Conservation (phyloP, 805 yeast genomes). For the Cyberlindnera veronae region DNA sequence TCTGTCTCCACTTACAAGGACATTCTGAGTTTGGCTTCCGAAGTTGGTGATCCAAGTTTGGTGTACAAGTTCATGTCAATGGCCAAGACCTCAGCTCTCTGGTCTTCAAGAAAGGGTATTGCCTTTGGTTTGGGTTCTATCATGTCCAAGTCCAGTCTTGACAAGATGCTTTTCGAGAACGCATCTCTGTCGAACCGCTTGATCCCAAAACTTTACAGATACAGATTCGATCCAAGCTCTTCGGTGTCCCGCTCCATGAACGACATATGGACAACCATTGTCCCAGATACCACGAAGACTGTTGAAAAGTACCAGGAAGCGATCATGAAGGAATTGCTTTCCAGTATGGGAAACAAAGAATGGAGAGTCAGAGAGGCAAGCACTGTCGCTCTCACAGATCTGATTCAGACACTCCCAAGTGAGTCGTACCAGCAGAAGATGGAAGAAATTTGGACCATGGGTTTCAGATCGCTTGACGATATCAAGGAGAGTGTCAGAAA, state of each 20-base stretch:
- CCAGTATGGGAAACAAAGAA: slow-evolving; percentile 73
- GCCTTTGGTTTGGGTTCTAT: slow-evolving; percentile 91
- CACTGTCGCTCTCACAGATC: slow-evolving; percentile 63
- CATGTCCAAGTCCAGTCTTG: slow-evolving; percentile 72
- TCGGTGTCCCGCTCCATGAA: slow-evolving; percentile 80
- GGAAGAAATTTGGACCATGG: slow-evolving; percentile 80
- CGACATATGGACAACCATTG: slow-evolving; percentile 78
- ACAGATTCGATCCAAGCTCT: slow-evolving; percentile 78
- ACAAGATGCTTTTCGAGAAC: slow-evolving; percentile 54
- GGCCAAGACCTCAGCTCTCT: slow-evolving; percentile 79
- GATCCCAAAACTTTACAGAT: slow-evolving; percentile 80
- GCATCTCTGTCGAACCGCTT: slow-evolving; percentile 52
- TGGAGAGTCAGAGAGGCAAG: slow-evolving; percentile 95
- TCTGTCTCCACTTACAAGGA: slow-evolving; percentile 91
- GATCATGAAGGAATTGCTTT: slow-evolving; percentile 62
- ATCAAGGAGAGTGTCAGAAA: slow-evolving; percentile 88
- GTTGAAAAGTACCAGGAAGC: slow-evolving; percentile 50
- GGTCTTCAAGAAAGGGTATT: slow-evolving; percentile 92
- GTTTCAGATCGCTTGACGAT: slow-evolving; percentile 88
- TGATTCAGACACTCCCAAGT: slow-evolving; percentile 56
- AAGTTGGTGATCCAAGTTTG: slow-evolving; percentile 91
- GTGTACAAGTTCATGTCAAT: slow-evolving; percentile 93
- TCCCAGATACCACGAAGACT: slow-evolving; percentile 51
- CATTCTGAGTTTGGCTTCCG: slow-evolving; percentile 82
- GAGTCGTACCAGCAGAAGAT: slow-evolving; percentile 48